These are phyloP conservation scores for Kernera saxatilis DNA, from an alignment of 345 rosid genomes.

Conservation along the genomic window DNA sequence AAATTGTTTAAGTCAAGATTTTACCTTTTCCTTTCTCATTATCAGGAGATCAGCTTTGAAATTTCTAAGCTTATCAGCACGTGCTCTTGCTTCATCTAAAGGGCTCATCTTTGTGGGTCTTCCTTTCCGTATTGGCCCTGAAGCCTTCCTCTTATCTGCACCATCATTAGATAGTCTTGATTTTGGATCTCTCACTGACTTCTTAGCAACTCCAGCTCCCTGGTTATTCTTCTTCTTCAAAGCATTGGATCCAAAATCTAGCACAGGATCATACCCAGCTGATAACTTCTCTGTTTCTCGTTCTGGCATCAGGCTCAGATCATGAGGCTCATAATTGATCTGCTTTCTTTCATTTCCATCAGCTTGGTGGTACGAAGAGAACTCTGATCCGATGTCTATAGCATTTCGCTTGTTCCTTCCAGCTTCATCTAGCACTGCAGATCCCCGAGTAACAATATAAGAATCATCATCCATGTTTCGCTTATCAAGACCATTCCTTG, in stretches of 20 bases:
- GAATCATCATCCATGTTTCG: constrained; percentile 68
- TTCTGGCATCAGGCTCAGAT: constrained; percentile 66
- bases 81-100: constrained; percentile 86
- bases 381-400: constrained; percentile 60
- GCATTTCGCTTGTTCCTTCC: constrained; percentile 44
- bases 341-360: constrained; percentile 40
- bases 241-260: constrained; percentile 63
- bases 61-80: constrained; percentile 86
- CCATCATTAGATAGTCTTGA: constrained; percentile 43
- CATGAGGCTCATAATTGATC: constrained; percentile 74
- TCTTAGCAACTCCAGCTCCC: constrained; percentile 45
- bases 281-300: constrained; percentile 53
- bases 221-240: constrained; percentile 47
- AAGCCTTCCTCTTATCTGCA: constrained; percentile 57
- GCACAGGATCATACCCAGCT: constrained; percentile 65
- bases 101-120: constrained; percentile 79
- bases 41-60: constrained; percentile 95
- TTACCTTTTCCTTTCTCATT: constrained; percentile 90
- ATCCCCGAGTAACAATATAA: constrained; percentile 60
- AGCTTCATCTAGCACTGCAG: constrained; percentile 37
- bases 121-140: constrained; percentile 74
- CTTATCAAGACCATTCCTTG: constrained; percentile 36
- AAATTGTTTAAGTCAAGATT: background rate
- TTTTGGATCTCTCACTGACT: constrained; percentile 54
- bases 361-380: constrained; percentile 39